Base-by-base conservation (phyloP, 768 basidiomycete genomes). In the Rhizopogon vulgaris region DNA sequence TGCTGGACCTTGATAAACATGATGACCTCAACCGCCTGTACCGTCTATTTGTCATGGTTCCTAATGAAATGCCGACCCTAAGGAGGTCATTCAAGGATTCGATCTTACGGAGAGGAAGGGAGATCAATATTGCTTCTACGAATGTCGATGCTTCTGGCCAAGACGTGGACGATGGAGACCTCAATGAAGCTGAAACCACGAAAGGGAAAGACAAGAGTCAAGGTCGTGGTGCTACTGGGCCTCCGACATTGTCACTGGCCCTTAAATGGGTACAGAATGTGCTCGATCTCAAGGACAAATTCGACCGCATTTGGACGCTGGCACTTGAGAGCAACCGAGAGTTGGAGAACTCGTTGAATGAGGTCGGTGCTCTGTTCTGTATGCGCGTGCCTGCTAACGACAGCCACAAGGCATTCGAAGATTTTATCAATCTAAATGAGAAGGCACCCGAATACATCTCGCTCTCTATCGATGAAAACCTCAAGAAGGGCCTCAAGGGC, bases 391-490 rank as follows among this genome's bases (percentile, higher is more conserved):
- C 18, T 30, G 2, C 50, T 57, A 28, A 66, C 38, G 14, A 17
- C 6, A 47, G 28, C 45, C 46, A 52, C 8, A 57, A 99, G 95
- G 94, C 94, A 0, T 98, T 97, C 63, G 84, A 87, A 68, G 78
- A 83, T 1, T 96, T 97, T 67, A 83, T 98, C 64, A 97, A 98
- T 69, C 69, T 75, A 18, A 92, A 96, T 60, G 79, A 82, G 36
- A 88, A 90, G 59, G 83, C 90, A 15, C 85, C 96, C 6, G 96
- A 99, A 63, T 98, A 84, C 65, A 90, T 98, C 38, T 98, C 96
- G 3, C 71, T 99, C 47, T 99, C 91, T 69, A 94, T 99, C 54
- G 96, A 99, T 61, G 94, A 98, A 54, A 86, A 98, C 64, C 77
- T 99, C 22, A 93, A 87, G 70, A 90, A 93, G 62, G 95, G 95